Base-by-base conservation (phyloP, 2,329 filamentous ascomycete species). In the Aspergillus brunneoviolaceus region DNA sequence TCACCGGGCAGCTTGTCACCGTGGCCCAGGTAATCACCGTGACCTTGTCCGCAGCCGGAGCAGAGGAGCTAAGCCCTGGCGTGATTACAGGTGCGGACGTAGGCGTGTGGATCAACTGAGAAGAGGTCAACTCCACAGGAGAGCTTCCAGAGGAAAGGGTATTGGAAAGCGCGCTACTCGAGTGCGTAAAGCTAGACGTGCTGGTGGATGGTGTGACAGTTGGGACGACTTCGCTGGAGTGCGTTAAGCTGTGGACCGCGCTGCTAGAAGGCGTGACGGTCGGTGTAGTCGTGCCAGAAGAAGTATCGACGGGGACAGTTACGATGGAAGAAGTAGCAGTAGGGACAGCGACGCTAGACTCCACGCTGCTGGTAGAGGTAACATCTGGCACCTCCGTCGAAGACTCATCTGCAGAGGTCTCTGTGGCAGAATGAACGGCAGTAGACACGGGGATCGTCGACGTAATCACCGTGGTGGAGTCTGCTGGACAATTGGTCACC, bases 381-480 rank as follows among this genome's bases (percentile, higher is more conserved):
- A 60, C 51, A 12, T 58, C 55, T 10, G 23, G 59, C 51, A 19
- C 19, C 11, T 59, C 48, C 5, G 42, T 35, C 47, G 59, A 50
- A 39, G 50, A 49, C 39, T n/a, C 25, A 9, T 39, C 21, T 21
- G 61, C 54, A 12, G 57, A 52, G 31, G 68, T 70, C 16, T 66
- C 66, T 9, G 74, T 76, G 33, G 77, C 73, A 39, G 79, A 85
- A 81, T 84, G 87, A 70, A 87, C 72, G 47, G 85, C 88, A 63
- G 86, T 88, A 54, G 82, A 84, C 52, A 86, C 68, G 51, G 85
- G 75, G 60, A 88, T 71, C 6, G 82, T 85, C 60, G 84, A 79
- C 2, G 84, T 85, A 57, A 83, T 76, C 31, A 85, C 70, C 0
- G 76, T 79, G 50, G 80, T 78, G 12, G 79, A 80, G 57, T 76